These are phyloP conservation scores for Rehmannia glutinosa DNA, from an alignment of 257 asterid genomes.

Conservation along the genomic window DNA sequence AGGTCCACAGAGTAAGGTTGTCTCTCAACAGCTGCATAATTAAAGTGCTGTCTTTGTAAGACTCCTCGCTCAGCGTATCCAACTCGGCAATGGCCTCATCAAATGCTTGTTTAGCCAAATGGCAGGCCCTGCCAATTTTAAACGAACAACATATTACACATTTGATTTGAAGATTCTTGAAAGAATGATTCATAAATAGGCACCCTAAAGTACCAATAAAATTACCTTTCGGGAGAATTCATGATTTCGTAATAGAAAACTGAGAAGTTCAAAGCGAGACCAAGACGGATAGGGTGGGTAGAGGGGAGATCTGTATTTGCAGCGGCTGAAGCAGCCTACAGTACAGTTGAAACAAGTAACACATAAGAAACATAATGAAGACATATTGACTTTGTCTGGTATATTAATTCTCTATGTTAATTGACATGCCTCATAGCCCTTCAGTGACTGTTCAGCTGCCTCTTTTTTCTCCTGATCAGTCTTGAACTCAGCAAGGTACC, in stretches of 20 bases:
- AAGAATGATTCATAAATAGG: background rate
- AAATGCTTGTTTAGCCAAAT: slow-evolving; percentile 83
- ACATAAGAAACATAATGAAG: slow-evolving; percentile 2
- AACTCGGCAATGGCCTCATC: slow-evolving; percentile 77
- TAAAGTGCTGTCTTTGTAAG: slow-evolving; percentile 78
- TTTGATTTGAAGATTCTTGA: slow-evolving; percentile 2
- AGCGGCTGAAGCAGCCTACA: no score
- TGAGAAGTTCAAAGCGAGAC: slow-evolving; percentile 88
- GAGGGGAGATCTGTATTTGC: no score
- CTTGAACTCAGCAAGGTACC: slow-evolving; percentile 91
- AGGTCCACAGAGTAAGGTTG: slow-evolving; percentile 83
- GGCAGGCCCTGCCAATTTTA: slow-evolving; percentile 59
- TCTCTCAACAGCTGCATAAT: slow-evolving; percentile 85
- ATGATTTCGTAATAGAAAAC: slow-evolving; percentile 84
- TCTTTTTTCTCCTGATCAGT: slow-evolving; percentile 69
- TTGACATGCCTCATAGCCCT: slow-evolving; percentile 78
- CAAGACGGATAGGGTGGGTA: slow-evolving; percentile 87
- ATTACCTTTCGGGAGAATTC: slow-evolving; percentile 84
- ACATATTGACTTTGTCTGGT: background rate
- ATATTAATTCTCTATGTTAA: background rate
- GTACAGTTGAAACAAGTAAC: slow-evolving; percentile 10
- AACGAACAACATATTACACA: background rate
- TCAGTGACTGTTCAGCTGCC: slow-evolving; percentile 72
- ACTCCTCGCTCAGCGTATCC: slow-evolving; percentile 72
- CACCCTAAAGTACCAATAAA: background rate